Conservation (phyloP, 495 filamentous ascomycete genomes). For the Cryomyces minteri region DNA sequence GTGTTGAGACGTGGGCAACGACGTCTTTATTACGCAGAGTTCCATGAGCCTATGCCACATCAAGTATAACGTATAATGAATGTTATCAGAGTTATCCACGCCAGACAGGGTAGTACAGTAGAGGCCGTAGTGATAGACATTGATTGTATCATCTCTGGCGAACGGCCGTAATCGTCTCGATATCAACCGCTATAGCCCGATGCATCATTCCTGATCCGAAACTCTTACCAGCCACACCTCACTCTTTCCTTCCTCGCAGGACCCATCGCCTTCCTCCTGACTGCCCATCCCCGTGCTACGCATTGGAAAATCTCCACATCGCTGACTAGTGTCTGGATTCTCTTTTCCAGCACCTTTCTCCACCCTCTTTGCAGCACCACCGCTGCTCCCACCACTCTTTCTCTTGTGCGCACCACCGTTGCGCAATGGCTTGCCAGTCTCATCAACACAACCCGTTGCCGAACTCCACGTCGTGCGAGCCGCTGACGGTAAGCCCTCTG, state of each 20-base stretch:
- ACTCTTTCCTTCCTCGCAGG: constrained; percentile 2
- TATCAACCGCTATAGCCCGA: no score
- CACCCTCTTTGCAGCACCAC: constrained; percentile 22
- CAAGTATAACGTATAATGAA: no score
- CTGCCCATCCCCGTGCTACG: constrained; percentile 19
- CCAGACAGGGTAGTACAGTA: no score
- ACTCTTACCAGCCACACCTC: not conserved
- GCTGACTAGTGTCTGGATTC: constrained; percentile 8
- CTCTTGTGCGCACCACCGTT: constrained; percentile 13
- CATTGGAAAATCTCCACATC: constrained; percentile 20
- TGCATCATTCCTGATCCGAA: no score
- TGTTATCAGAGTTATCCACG: no score
- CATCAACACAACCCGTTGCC: constrained; percentile 9
- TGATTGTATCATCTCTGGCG: no score
- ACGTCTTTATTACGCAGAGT: no score
- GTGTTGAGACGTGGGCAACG: no score
- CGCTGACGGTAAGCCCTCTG: constrained; percentile 22
- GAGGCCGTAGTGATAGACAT: no score
- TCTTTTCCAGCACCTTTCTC: constrained; percentile 15
- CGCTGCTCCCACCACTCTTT: constrained; percentile 14
- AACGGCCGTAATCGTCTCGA: no score
- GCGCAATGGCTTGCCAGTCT: constrained; percentile 18
- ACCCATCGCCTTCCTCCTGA: constrained; percentile 8
- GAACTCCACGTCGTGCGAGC: constrained; percentile 2
- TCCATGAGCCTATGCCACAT: no score